phyloP scores from a whole-genome alignment of 371 early-diverging fungal genomes.

The Rhizopus microsporus region DNA sequence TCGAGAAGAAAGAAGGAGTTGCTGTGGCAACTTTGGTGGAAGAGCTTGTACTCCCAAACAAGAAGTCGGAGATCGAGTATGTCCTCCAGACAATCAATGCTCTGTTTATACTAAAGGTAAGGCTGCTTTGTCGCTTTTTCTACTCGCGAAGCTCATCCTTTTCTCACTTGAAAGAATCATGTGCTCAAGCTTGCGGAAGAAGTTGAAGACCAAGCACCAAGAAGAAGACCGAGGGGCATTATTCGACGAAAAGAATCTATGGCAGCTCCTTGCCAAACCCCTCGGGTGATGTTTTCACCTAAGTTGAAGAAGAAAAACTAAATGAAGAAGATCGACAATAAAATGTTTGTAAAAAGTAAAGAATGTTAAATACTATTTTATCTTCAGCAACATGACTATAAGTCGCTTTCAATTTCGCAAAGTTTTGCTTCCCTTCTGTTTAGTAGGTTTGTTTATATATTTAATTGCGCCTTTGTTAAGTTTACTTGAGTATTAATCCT shows the following conservation, averaged over 20 bases:
- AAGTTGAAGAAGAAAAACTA: conserved; percentile 14
- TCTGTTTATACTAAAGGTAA: conserved; percentile 21
- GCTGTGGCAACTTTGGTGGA: conserved; percentile 14
- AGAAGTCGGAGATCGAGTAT: conserved; percentile 9
- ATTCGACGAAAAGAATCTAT: conserved; percentile 11
- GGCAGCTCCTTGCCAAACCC: conserved; percentile 17
- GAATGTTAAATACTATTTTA: too few relatives aligned
- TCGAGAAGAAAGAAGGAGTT: conserved; percentile 20
- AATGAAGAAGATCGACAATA: too few relatives aligned
- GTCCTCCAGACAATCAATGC: conserved; percentile 17
- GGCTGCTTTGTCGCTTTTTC: conserved; percentile 15
- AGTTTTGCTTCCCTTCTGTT: too few relatives aligned
- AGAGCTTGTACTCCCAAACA: conserved; percentile 14
- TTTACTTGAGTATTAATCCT: too few relatives aligned
- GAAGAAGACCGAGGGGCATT: conserved; percentile 15
- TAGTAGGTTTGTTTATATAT: too few relatives aligned
- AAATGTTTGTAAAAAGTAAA: too few relatives aligned
- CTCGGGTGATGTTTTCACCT: conserved; percentile 21
- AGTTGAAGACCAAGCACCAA: conserved; percentile 15
- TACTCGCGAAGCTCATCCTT: conserved; percentile 14
- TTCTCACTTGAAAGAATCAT: conserved; percentile 22
- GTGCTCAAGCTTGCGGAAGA: conserved; percentile 17
- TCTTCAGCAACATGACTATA: too few relatives aligned
- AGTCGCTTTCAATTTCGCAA: too few relatives aligned
- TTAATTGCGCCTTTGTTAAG: too few relatives aligned